These are phyloP conservation scores for Coprinopsis marcescibilis DNA, from an alignment of 768 basidiomycete species.

Conservation along the genomic window DNA sequence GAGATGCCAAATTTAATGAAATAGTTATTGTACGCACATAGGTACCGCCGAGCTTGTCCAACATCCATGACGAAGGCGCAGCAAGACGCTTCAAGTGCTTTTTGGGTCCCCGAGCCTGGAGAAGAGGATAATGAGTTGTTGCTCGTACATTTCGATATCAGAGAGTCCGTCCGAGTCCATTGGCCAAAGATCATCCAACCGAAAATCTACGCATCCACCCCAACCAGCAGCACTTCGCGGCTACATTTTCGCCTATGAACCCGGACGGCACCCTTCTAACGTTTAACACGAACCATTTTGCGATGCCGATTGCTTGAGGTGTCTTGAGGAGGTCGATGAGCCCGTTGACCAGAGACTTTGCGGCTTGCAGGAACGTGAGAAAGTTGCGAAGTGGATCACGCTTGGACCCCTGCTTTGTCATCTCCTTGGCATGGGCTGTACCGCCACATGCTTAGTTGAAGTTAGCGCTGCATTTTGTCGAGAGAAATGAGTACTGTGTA, in stretches of 20 bases:
- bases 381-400: too few species aligned
- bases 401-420: too few species aligned
- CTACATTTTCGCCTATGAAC: conserved; percentile 11
- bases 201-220: conserved; percentile 32
- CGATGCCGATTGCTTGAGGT: conserved; percentile 33
- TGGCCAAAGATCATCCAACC: conserved; percentile 37
- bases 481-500: too few species aligned
- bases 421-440: too few species aligned
- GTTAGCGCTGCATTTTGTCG: too few species aligned
- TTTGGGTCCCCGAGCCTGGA: conserved; percentile 94
- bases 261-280: conserved; percentile 18
- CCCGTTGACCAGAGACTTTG: conserved; percentile 23
- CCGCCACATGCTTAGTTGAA: too few species aligned
- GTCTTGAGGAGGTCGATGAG: conserved; percentile 40
- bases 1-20: conserved; percentile 11
- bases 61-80: conserved; percentile 99
- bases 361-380: conserved; percentile 2
- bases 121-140: conserved; percentile 22
- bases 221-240: conserved; percentile 18
- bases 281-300: conserved; percentile 44
- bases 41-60: conserved; percentile 95
- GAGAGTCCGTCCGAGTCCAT: conserved; percentile 13
- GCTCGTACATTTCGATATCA: neutral
- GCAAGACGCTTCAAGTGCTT: conserved; percentile 97
- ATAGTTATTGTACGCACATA: conserved; percentile 48